Evolutionary conservation across 2,329 filamentous ascomycete species (phyloP), one percentile per base, ranked within the genome.

Genomic region (Bipolaris victoriae): DNA sequence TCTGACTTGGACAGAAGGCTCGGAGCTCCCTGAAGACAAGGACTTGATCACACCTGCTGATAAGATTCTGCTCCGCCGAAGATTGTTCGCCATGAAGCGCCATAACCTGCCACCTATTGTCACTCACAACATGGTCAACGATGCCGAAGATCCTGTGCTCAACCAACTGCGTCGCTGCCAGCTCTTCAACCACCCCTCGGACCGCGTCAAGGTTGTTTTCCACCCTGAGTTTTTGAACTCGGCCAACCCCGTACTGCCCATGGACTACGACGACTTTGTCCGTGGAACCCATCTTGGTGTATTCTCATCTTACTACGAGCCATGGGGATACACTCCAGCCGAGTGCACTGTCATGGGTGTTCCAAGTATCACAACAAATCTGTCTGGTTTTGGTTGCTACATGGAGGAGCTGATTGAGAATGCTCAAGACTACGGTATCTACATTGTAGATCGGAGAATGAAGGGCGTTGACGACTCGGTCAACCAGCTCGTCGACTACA

Each of bases 381-480:
- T 99, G 43, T 98, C 95, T 6, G 95, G 95, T 18, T 99, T 99
- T 72, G 95, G 95, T 48, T 98, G 95, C 79, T 98, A 99, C 78
- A 99, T 99, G 95, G 95, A 99, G 78, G 95, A 98, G 79, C 81
- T 98, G 66, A 98, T 99, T 65, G 94, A 98, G 79, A 98, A 98
- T 79, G 96, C 94, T 39, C 90, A 90, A 64, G 95, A 99, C 78
- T 98, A 99, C 73, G 95, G 95, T 65, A 98, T 99, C 79, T 98
- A 98, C 82, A 98, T 99, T 76, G 93, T 99, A 44, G 95, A 99
- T 76, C 90, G 95, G 55, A 88, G 95, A 47, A 90, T 87, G 80
- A 98, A 98, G 85, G 94, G 93, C 26, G 90, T 99, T 1, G 95
- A 99, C 72, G 95, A 98, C 77, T 97, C 92, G 7, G 93, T 98